Percentiles rank a stretch among this genome's conserved stretches.
Evolutionary conservation across 768 basidiomycete genomes (phyloP).

Genomic region (Trametes villosa): DNA sequence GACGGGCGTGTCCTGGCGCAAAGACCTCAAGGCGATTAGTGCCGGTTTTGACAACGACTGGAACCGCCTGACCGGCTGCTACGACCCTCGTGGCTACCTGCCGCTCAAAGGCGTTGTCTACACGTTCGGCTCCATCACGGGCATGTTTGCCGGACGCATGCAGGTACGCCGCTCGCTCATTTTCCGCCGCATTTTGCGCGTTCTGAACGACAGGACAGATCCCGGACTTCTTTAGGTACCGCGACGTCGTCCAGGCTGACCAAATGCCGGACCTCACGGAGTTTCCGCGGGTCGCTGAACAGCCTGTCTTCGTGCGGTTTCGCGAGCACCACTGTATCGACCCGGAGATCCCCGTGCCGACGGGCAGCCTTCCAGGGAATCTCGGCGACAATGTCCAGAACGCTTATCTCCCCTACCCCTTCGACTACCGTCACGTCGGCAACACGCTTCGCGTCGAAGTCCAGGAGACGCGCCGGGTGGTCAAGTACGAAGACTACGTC

Average conservation of each 20-base stretch:
- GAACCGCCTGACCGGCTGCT: constrained; percentile 55
- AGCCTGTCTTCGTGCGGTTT: constrained; percentile 63
- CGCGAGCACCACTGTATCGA: constrained; percentile 57
- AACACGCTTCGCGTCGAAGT: constrained; percentile 16
- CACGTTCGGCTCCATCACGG: constrained; percentile 54
- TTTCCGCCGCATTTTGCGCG: constrained; percentile 2
- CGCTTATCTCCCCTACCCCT: constrained; percentile 43
- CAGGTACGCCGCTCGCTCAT: constrained; percentile 41
- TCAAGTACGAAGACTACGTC: constrained; percentile 48
- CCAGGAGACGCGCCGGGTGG: constrained; percentile 1
- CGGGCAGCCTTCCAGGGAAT: constrained; percentile 26
- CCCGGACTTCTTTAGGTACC: constrained; percentile 38
- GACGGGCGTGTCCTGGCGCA: constrained; percentile 31
- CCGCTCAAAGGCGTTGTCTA: constrained; percentile 43
- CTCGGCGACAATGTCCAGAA: constrained; percentile 45
- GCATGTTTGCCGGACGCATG: constrained; percentile 67
- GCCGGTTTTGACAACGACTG: constrained; percentile 59
- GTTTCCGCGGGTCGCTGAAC: constrained; percentile 42
- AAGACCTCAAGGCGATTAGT: constrained; percentile 41
- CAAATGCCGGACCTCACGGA: constrained; percentile 30
- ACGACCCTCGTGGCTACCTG: constrained; percentile 38
- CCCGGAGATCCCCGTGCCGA: constrained; percentile 39
- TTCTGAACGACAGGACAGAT: constrained; percentile 31
- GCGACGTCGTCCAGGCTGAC: constrained; percentile 31
- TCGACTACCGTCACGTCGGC: constrained; percentile 13